phyloP scores from a whole-genome alignment of 2,329 filamentous ascomycete genomes.

The Basipetospora chlamydospora region DNA sequence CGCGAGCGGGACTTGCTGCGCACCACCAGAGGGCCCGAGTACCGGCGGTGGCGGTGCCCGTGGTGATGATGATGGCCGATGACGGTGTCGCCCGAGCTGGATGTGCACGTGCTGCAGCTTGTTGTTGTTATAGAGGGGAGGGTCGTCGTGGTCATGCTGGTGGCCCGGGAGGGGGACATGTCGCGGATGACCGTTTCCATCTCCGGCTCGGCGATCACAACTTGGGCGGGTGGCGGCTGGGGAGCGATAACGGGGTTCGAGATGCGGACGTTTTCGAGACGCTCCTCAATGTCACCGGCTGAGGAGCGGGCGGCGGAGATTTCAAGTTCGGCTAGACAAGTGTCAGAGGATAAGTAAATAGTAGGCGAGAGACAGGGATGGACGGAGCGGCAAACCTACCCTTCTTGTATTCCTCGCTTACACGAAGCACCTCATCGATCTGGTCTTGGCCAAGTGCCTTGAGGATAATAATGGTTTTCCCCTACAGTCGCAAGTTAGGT shows the following conservation, averaged over 20 bases:
- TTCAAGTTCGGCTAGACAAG: conserved; percentile 25
- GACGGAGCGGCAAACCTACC: conserved; percentile 23
- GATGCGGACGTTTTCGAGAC: conserved; percentile 26
- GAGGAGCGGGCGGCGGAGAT: conserved; percentile 29
- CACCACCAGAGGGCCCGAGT: conserved; percentile 26
- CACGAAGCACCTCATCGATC: conserved; percentile 75
- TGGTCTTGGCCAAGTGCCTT: conserved; percentile 79
- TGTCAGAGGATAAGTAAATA: neutral
- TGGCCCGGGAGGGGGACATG: conserved; percentile 28
- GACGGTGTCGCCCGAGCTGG: neutral
- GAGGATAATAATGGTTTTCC: conserved; percentile 65
- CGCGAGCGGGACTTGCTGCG: conserved; percentile 27
- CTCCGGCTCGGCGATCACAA: conserved; percentile 30
- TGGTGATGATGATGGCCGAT: neutral
- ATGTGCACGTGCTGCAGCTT: conserved; percentile 16
- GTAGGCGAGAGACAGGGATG: neutral
- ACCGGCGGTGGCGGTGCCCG: conserved; percentile 1
- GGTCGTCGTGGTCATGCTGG: conserved; percentile 12
- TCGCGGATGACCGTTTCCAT: conserved; percentile 34
- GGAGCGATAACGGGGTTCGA: conserved; percentile 10
- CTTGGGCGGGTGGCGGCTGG: conserved; percentile 5
- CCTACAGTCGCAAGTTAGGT: too few species aligned
- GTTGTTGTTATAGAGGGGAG: conserved; percentile 10
- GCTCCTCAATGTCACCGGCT: conserved; percentile 31
- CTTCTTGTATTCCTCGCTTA: conserved; percentile 64